Percentiles rank a stretch among this genome's conserved stretches.
These are phyloP conservation scores for Ustilago curta DNA, from an alignment of 1,284 basidiomycete species.

Conservation along the genomic window DNA sequence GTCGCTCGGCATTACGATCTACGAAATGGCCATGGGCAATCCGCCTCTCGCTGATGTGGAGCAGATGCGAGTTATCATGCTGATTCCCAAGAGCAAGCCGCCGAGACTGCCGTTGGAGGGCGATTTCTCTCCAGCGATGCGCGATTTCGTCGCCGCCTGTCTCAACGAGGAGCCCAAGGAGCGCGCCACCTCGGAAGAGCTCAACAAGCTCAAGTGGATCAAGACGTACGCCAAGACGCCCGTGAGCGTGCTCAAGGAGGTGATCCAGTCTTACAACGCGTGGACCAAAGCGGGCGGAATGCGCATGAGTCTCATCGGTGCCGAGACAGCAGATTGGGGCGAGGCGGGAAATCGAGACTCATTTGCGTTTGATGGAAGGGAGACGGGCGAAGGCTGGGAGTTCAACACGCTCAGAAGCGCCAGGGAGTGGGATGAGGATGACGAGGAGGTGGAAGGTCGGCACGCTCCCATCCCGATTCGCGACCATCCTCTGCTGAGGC, in stretches of 20 bases:
- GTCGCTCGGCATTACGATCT: constrained; percentile 57
- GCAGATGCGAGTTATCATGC: constrained; percentile 87
- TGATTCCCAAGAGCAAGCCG: constrained; percentile 88
- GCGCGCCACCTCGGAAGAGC: constrained; percentile 89
- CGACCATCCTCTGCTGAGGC: constrained; percentile 54
- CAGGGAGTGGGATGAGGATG: constrained; percentile 40
- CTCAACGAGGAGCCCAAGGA: constrained; percentile 83
- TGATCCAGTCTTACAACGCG: constrained; percentile 79
- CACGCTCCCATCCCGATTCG: constrained; percentile 41
- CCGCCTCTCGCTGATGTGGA: constrained; percentile 71
- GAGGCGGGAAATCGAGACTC: constrained; percentile 55
- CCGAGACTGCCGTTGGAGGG: constrained; percentile 83
- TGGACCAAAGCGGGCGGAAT: constrained; percentile 85
- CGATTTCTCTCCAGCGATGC: constrained; percentile 81
- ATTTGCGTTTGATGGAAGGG: constrained; percentile 56
- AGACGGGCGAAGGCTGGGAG: constrained; percentile 59
- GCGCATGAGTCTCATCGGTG: constrained; percentile 77
- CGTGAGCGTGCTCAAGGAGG: constrained; percentile 78
- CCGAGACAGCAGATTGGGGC: constrained; percentile 52
- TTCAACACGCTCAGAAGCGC: constrained; percentile 46
- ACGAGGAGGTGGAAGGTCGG: constrained; percentile 23
- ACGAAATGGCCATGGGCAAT: constrained; percentile 59
- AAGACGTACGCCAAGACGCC: constrained; percentile 79
- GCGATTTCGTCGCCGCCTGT: constrained; percentile 88
- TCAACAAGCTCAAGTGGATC: constrained; percentile 93